Conservation (phyloP, 1,139 yeast species). For the Blastobotrys buckinghamii region DNA sequence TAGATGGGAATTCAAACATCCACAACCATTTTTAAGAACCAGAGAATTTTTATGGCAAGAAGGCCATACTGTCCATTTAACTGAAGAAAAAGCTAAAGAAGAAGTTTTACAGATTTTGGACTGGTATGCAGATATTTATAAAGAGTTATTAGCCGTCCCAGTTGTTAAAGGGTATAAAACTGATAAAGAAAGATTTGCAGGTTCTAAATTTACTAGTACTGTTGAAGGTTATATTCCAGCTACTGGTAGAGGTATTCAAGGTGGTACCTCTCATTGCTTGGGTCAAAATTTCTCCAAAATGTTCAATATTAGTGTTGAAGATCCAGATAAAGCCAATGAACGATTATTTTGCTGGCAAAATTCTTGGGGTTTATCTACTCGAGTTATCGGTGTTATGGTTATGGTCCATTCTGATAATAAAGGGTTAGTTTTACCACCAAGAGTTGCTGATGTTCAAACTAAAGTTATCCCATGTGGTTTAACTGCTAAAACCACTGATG, state of each 20-base stretch:
- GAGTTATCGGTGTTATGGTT: slow-evolving; percentile 98
- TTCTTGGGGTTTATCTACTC: slow-evolving; percentile 98
- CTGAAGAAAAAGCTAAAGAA: slow-evolving; percentile 66
- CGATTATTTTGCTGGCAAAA: slow-evolving; percentile 80
- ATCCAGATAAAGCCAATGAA: slow-evolving; percentile 68
- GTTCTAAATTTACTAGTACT: slow-evolving; percentile 93
- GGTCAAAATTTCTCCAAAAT: slow-evolving; percentile 98
- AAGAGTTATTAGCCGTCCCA: slow-evolving; percentile 94
- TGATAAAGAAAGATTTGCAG: slow-evolving; percentile 97
- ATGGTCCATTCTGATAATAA: slow-evolving; percentile 98
- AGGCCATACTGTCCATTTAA: slow-evolving; percentile 96
- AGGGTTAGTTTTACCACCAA: slow-evolving; percentile 96
- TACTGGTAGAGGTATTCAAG: slow-evolving; percentile 99
- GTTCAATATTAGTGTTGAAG: slow-evolving; percentile 94
- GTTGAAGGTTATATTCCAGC: slow-evolving; percentile 96
- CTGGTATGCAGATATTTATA: slow-evolving; percentile 77
- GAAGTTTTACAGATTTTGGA: slow-evolving; percentile 88
- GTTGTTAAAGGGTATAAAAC: slow-evolving; percentile 94
- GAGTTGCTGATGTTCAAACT: slow-evolving; percentile 88
- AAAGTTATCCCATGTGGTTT: slow-evolving; percentile 94
- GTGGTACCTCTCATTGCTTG: slow-evolving; percentile 96
- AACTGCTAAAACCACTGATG: slow-evolving; percentile 78
- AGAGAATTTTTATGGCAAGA: slow-evolving; percentile 99
- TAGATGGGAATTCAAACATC: slow-evolving; percentile 99
- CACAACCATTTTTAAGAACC: slow-evolving; percentile 98